phyloP scores from a whole-genome alignment of 2,329 filamentous ascomycete species.

The Colletotrichum karsti region DNA sequence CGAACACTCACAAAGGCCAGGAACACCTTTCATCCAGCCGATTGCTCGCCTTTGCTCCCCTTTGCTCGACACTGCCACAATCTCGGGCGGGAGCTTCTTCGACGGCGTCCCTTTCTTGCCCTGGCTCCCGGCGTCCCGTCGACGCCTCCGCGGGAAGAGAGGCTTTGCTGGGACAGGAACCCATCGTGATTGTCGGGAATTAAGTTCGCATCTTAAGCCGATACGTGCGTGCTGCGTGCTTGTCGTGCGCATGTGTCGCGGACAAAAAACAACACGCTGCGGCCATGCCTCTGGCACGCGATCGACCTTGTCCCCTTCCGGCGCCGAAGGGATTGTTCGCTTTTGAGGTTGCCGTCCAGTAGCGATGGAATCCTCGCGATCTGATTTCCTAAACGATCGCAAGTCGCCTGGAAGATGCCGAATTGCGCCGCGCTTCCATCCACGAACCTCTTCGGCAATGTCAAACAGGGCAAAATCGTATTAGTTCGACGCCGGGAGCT shows the following conservation, averaged over 20 bases:
- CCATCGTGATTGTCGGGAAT: neutral
- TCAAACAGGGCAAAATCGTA: neutral
- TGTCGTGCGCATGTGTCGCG: neutral
- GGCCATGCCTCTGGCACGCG: neutral
- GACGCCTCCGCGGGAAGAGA: neutral
- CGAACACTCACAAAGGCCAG: neutral
- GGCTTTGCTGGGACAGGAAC: neutral
- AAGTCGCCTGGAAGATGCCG: neutral
- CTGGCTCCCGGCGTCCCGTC: neutral
- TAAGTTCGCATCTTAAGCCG: neutral
- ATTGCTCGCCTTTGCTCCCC: too few species aligned
- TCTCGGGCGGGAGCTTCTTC: neutral
- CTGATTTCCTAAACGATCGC: neutral
- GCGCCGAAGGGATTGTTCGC: neutral
- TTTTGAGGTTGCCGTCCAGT: neutral
- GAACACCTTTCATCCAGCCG: neutral
- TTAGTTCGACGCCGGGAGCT: neutral
- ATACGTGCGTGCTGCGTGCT: neutral
- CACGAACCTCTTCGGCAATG: neutral
- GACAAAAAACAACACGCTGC: neutral
- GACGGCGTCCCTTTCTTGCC: neutral
- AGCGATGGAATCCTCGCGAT: neutral
- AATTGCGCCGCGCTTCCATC: neutral
- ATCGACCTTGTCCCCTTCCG: conserved; percentile 10
- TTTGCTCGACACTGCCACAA: neutral